Evolutionary conservation across 2,329 filamentous ascomycete species (phyloP).

Genomic region (Basipetospora chlamydospora): DNA sequence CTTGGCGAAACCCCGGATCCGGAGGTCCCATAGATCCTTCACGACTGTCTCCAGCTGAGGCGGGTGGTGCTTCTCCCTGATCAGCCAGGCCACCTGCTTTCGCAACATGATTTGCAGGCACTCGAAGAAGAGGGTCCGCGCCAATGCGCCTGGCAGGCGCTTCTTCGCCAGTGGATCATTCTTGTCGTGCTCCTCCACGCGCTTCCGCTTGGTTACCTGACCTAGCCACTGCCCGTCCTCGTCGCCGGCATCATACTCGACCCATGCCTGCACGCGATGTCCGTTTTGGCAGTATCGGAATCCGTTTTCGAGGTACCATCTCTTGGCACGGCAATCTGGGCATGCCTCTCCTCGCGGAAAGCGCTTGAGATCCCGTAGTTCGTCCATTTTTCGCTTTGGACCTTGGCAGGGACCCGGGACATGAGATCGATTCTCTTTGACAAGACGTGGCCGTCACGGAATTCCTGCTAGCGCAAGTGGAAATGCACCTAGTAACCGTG

Average conservation of each 20-base stretch:
- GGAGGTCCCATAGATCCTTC: constrained; percentile 72
- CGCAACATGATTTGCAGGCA: constrained; percentile 73
- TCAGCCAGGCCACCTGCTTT: constrained; percentile 63
- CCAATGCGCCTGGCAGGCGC: constrained; percentile 50
- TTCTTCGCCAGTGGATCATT: constrained; percentile 37
- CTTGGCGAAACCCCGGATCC: constrained; percentile 31
- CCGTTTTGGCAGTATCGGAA: constrained; percentile 67
- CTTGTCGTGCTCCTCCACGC: constrained; percentile 22
- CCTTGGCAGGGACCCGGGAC: background rate
- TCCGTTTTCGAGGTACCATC: constrained; percentile 62
- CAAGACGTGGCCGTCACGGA: too few relatives aligned
- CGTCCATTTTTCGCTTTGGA: constrained; percentile 19
- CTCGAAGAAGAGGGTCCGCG: constrained; percentile 67
- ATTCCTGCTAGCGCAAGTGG: too few relatives aligned
- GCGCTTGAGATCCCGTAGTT: constrained; percentile 27
- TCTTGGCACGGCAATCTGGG: constrained; percentile 53
- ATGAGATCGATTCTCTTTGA: too few relatives aligned
- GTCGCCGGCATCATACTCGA: constrained; percentile 45
- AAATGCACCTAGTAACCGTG: too few relatives aligned
- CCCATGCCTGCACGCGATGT: constrained; percentile 58
- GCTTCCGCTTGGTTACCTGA: constrained; percentile 19
- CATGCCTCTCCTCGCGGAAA: constrained; percentile 40
- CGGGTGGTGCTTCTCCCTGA: constrained; percentile 51
- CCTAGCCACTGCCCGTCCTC: constrained; percentile 54
- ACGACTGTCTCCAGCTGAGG: constrained; percentile 65